These are phyloP conservation scores for Carpinus fangiana DNA, from an alignment of 306 rosid species.

Conservation along the genomic window DNA sequence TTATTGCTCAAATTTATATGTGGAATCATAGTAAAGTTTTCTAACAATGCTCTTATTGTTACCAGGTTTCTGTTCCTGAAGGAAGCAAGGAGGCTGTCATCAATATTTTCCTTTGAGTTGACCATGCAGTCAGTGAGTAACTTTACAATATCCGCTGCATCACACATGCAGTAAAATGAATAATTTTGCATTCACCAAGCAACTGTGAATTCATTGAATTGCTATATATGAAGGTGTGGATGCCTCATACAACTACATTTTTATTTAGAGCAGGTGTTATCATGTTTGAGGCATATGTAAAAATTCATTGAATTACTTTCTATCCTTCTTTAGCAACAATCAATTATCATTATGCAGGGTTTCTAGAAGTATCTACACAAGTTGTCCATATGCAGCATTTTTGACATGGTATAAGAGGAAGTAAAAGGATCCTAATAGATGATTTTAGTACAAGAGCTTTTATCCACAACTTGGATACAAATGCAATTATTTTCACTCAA, in stretches of 20 bases:
- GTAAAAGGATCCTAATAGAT: background rate
- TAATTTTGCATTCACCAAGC: slow-evolving; percentile 6
- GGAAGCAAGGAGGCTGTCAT: slow-evolving; percentile 59
- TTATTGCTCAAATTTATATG: background rate
- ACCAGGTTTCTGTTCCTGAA: slow-evolving; percentile 45
- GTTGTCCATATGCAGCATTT: background rate
- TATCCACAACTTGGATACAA: background rate
- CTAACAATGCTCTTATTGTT: slow-evolving; percentile 21
- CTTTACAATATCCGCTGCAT: slow-evolving; percentile 55
- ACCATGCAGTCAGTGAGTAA: slow-evolving; percentile 57
- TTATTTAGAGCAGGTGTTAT: slow-evolving; percentile 8
- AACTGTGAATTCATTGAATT: slow-evolving; percentile 6
- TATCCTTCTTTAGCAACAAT: background rate
- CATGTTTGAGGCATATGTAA: background rate
- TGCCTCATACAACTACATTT: background rate
- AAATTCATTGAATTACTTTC: background rate
- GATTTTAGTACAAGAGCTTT: background rate
- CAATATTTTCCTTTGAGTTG: slow-evolving; percentile 74
- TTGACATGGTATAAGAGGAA: too few relatives aligned
- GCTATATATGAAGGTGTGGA: background rate
- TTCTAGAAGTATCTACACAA: background rate
- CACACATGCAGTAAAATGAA: slow-evolving; percentile 27
- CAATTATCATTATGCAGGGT: background rate
- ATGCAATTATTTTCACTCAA: background rate
- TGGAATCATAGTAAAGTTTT: slow-evolving; percentile 10